Evolutionary conservation across 768 basidiomycete genomes (phyloP).

Genomic region (Amyloporia xantha): DNA sequence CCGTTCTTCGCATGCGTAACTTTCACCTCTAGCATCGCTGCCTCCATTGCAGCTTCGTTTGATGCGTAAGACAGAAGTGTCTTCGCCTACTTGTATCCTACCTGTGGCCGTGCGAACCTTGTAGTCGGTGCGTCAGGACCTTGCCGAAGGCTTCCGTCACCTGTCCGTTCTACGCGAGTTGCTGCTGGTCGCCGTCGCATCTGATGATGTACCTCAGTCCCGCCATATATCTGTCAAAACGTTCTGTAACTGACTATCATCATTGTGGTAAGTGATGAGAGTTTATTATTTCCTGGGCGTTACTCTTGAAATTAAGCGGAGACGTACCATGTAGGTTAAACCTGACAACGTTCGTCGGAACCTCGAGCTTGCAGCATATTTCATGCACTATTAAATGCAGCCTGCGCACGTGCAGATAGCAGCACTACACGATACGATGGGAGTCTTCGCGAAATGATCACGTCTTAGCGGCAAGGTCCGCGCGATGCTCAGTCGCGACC

Average conservation of each 20-base stretch:
- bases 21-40: conserved; percentile 81
- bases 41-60: conserved; percentile 85
- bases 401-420: conserved; percentile 88
- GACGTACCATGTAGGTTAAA: conserved; percentile 72
- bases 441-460: conserved; percentile 88
- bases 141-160: conserved; percentile 81
- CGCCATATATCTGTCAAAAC: conserved; percentile 1
- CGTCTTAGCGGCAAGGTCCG: conserved; percentile 89
- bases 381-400: conserved; percentile 91
- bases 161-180: conserved; percentile 79
- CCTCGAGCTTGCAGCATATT: conserved; percentile 95
- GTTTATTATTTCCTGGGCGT: conserved; percentile 91
- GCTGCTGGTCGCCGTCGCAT: conserved; percentile 72
- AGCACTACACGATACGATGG: conserved; percentile 82
- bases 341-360: conserved; percentile 78
- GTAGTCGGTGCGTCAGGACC: conserved; percentile 63
- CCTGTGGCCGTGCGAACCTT: conserved; percentile 72
- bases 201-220: conserved; percentile 68
- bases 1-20: conserved; percentile 82
- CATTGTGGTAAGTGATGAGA: conserved; percentile 71
- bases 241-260: conserved; percentile 4
- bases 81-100: conserved; percentile 68
- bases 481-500: conserved; percentile 83
- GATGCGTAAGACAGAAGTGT: conserved; percentile 76
- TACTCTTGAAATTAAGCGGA: conserved; percentile 86